phyloP scores from a whole-genome alignment of 164 flowering plant species.

The Sextonia rubra region DNA sequence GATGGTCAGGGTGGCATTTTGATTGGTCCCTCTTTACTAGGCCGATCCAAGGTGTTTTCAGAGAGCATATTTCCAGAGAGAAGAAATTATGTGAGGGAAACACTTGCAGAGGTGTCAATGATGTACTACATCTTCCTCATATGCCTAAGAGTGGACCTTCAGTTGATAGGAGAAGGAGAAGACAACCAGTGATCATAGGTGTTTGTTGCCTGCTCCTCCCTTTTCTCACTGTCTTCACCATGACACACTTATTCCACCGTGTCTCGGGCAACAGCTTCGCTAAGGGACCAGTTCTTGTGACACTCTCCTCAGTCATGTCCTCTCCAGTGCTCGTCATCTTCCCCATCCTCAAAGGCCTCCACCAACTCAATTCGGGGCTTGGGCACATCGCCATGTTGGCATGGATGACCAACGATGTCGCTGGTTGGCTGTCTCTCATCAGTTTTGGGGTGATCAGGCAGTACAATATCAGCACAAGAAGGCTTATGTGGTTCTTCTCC shows the following conservation, averaged over 20 bases:
- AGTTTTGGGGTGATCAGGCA: neutral
- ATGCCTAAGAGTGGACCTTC: constrained; percentile 20
- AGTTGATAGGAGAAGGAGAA: constrained; percentile 4
- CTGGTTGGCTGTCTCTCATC: neutral
- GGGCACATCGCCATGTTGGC: constrained; percentile 26
- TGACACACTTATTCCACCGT: neutral
- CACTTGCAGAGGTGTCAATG: neutral
- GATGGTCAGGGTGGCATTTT: constrained; percentile 7
- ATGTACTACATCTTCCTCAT: constrained; percentile 16
- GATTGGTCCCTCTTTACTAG: constrained; percentile 14
- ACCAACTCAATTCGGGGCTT: constrained; percentile 27
- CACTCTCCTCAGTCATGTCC: neutral
- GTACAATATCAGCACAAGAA: too few relatives aligned
- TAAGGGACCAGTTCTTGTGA: neutral
- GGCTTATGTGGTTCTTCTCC: neutral
- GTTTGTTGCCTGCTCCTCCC: constrained; percentile 11
- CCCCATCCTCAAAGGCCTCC: constrained; percentile 18
- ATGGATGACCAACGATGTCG: constrained; percentile 10
- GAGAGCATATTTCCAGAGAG: neutral
- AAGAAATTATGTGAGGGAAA: neutral
- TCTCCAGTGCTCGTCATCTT: constrained; percentile 5
- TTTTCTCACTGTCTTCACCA: neutral
- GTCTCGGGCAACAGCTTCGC: neutral
- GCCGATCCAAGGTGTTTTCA: neutral
- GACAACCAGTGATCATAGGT: constrained; percentile 9